These are phyloP conservation scores for Paspalum vaginatum DNA, from an alignment of 176 grass and related monocot genomes.

Conservation along the genomic window DNA sequence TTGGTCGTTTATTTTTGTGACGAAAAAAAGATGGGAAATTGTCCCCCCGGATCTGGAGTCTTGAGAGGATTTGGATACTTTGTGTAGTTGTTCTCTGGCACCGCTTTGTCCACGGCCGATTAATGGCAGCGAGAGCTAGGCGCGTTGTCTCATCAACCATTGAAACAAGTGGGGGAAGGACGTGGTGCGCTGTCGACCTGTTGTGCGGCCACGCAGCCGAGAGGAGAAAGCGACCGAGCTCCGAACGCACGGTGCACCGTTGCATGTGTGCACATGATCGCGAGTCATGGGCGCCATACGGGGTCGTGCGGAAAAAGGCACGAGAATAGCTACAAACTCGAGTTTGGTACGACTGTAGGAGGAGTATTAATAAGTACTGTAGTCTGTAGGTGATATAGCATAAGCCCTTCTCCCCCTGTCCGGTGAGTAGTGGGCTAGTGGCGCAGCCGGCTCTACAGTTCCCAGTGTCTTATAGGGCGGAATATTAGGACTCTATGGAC, in stretches of 20 bases:
- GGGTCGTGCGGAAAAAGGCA: not conserved
- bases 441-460: no score
- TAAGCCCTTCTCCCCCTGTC: no score
- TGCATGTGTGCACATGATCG: not conserved
- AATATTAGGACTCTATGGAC: no score
- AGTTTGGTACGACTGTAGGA: no score
- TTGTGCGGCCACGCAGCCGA: not conserved
- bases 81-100: not conserved
- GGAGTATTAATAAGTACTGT: no score
- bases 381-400: no score
- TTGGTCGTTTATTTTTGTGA: not conserved
- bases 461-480: no score
- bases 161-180: not conserved
- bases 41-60: not conserved
- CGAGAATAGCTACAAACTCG: not conserved
- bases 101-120: not conserved
- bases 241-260: not conserved
- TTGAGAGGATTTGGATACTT: not conserved
- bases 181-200: not conserved
- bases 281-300: conserved; percentile 2
- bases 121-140: not conserved
- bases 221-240: no score
- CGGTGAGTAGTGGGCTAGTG: no score
- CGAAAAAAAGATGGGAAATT: not conserved
- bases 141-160: not conserved